Percentiles rank a stretch among this genome's conserved stretches.
Conservation (phyloP, 2,329 filamentous ascomycete species). For the Coniochaeta sp. region DNA sequence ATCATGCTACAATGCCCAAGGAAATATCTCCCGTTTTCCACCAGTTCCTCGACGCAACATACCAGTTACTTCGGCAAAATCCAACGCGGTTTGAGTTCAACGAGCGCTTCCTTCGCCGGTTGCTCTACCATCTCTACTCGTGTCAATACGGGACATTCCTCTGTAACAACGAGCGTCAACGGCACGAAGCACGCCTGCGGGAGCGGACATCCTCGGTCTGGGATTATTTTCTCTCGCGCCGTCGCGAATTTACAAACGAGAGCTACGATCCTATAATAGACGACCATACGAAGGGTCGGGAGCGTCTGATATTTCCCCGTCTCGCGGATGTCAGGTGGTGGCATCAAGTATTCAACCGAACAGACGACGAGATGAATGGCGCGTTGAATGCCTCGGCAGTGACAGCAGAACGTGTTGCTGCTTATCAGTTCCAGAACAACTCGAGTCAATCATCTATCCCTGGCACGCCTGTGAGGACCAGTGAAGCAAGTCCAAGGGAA, state of each 20-base stretch:
- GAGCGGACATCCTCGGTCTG: conserved; percentile 82
- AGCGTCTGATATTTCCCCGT: conserved; percentile 76
- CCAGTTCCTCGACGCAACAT: conserved; percentile 91
- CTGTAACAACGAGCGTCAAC: conserved; percentile 89
- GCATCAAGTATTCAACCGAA: conserved; percentile 78
- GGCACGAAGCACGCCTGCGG: conserved; percentile 59
- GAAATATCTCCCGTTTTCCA: conserved; percentile 96
- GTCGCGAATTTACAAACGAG: conserved; percentile 73
- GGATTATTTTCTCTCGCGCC: conserved; percentile 86
- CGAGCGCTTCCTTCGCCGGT: conserved; percentile 79
- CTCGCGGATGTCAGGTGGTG: conserved; percentile 85
- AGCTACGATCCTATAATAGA: conserved; percentile 70
- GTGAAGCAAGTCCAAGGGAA: conserved; percentile 8
- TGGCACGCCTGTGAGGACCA: conserved; percentile 37
- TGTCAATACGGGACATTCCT: conserved; percentile 97
- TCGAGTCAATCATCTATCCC: conserved; percentile 2
- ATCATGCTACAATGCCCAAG: conserved; percentile 70
- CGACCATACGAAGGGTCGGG: conserved; percentile 70
- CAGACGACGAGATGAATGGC: conserved; percentile 89
- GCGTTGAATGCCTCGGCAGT: conserved; percentile 47
- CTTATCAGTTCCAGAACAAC: conserved; percentile 15
- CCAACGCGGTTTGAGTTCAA: conserved; percentile 93
- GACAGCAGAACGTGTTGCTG: conserved; percentile 31
- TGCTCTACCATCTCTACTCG: conserved; percentile 90
- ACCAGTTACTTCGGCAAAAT: conserved; percentile 79